These are phyloP conservation scores for Nakazawaea holstii DNA, from an alignment of 805 yeast species.

Conservation along the genomic window DNA sequence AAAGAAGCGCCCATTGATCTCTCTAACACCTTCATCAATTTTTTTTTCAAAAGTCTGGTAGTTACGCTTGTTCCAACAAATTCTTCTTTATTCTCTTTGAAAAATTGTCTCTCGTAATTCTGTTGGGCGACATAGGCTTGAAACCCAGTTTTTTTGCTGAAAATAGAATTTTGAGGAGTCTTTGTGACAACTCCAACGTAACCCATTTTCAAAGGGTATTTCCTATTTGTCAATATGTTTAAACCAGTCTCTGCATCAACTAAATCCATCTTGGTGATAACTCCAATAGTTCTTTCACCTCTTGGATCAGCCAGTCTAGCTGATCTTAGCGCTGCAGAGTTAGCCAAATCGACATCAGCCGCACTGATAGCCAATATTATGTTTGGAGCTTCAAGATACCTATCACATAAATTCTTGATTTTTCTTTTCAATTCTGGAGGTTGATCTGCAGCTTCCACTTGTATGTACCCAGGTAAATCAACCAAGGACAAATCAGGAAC, in stretches of 20 bases:
- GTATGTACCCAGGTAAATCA: conserved; percentile 97
- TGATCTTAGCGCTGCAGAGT: conserved; percentile 90
- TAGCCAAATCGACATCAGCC: conserved; percentile 97
- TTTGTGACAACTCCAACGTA: conserved; percentile 97
- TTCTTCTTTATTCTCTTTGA: conserved; percentile 55
- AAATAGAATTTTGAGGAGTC: conserved; percentile 52
- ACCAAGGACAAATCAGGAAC: conserved; percentile 93
- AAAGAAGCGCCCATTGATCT: conserved; percentile 85
- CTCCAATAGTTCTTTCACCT: conserved; percentile 96
- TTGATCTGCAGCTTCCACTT: conserved; percentile 94
- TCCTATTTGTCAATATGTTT: conserved; percentile 62
- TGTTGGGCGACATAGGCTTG: conserved; percentile 67
- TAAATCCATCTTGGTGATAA: conserved; percentile 87
- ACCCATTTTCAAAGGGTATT: conserved; percentile 92
- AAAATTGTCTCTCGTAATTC: conserved; percentile 57
- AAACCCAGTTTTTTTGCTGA: conserved; percentile 49
- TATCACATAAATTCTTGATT: conserved; percentile 76
- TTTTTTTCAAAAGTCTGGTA: conserved; percentile 67
- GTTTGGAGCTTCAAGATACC: conserved; percentile 85
- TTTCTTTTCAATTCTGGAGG: conserved; percentile 77
- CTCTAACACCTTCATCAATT: conserved; percentile 82
- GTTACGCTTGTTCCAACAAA: conserved; percentile 68
- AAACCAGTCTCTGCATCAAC: conserved; percentile 75
- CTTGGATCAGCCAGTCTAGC: conserved; percentile 85
- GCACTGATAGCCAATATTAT: conserved; percentile 94